These are phyloP conservation scores for Metarhizium anisopliae DNA, from an alignment of 2,329 filamentous ascomycete genomes.

Conservation along the genomic window DNA sequence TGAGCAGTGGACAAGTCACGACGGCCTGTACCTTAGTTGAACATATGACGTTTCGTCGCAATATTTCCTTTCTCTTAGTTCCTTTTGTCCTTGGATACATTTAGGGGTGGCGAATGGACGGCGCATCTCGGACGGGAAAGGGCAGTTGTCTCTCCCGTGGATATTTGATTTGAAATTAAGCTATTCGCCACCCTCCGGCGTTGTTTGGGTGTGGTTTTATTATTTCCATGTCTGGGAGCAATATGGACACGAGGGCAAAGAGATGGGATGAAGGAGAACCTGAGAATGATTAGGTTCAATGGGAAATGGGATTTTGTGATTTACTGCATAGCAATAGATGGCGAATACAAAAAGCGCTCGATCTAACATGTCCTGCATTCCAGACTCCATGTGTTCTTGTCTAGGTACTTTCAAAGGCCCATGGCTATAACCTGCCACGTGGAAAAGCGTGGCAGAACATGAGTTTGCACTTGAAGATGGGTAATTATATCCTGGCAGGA, in stretches of 20 bases:
- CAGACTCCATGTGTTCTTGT: neutral
- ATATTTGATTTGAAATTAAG: neutral
- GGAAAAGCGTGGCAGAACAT: too few relatives aligned
- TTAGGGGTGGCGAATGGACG: neutral
- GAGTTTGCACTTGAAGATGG: too few relatives aligned
- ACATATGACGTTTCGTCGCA: neutral
- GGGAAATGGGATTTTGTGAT: neutral
- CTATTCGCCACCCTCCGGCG: neutral
- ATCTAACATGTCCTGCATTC: neutral
- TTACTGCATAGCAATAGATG: constrained; percentile 5
- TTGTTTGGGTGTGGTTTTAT: neutral
- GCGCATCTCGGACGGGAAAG: constrained; percentile 2
- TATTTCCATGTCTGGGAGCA: neutral
- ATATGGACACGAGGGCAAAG: neutral
- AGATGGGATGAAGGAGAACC: neutral
- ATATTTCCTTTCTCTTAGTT: neutral
- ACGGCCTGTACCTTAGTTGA: neutral
- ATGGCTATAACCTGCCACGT: too few relatives aligned
- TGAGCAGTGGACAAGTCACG: neutral
- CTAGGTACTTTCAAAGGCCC: too few relatives aligned
- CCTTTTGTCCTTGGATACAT: constrained; percentile 6
- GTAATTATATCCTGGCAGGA: too few relatives aligned
- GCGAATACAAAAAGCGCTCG: constrained; percentile 6
- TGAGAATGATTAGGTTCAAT: neutral
- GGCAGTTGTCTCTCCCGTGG: neutral